phyloP scores from a whole-genome alignment of 2,329 filamentous ascomycete genomes.

The Decorospora gaudefroyi region DNA sequence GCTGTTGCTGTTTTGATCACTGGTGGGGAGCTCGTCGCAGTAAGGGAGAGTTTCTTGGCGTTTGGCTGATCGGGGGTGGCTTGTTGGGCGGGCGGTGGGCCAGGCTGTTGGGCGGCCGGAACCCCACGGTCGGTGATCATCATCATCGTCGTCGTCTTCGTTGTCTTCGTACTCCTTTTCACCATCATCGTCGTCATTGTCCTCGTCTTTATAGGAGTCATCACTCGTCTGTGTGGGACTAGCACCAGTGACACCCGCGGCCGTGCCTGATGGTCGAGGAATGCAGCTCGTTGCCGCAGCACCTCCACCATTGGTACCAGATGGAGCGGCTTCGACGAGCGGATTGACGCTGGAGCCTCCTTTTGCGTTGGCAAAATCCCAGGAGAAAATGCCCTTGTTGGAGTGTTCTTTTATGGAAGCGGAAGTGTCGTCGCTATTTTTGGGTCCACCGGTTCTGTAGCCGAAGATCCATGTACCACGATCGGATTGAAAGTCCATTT shows the following conservation, averaged over 20 bases:
- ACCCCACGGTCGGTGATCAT: too few species aligned
- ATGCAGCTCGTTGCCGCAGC: slow-evolving; percentile 35
- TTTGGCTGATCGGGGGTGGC: slow-evolving; percentile 23
- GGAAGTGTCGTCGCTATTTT: slow-evolving; percentile 54
- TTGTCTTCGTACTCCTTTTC: not conserved
- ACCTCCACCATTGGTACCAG: slow-evolving; percentile 24
- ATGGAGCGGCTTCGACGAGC: slow-evolving; percentile 39
- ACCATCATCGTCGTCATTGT: slow-evolving; percentile 13
- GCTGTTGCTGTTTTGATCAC: slow-evolving; percentile 12
- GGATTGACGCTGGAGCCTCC: slow-evolving; percentile 56
- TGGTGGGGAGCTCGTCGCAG: slow-evolving; percentile 31
- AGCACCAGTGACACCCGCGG: slow-evolving; percentile 12
- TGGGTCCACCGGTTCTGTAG: slow-evolving; percentile 51
- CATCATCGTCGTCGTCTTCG: not conserved
- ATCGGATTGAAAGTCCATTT: slow-evolving; percentile 54
- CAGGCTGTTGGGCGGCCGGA: slow-evolving; percentile 10
- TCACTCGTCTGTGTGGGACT: slow-evolving; percentile 10
- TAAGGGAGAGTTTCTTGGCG: slow-evolving; percentile 35
- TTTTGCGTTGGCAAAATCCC: slow-evolving; percentile 56
- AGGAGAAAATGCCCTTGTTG: slow-evolving; percentile 48
- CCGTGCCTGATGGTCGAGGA: slow-evolving; percentile 30
- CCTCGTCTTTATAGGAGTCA: too few species aligned
- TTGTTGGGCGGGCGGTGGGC: slow-evolving; percentile 26
- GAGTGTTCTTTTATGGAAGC: slow-evolving; percentile 55
- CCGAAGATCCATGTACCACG: slow-evolving; percentile 59